Conservation (phyloP, 2,329 filamentous ascomycete species). For the Dryadomyces sulphureus region DNA sequence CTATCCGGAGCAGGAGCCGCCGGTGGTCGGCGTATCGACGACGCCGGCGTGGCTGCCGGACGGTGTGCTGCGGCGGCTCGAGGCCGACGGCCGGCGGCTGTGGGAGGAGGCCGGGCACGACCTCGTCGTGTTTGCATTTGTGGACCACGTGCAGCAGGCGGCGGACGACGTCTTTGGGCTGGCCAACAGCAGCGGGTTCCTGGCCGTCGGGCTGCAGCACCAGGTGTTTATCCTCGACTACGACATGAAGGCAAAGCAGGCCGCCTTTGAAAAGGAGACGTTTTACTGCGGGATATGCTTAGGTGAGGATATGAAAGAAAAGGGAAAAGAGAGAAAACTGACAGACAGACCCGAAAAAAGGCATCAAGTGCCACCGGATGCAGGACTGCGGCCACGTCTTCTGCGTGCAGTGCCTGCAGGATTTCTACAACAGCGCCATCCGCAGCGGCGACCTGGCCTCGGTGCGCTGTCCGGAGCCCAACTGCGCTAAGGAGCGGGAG, state of each 20-base stretch:
- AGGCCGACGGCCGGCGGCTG: slow-evolving; percentile 32
- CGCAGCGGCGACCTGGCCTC: slow-evolving; percentile 65
- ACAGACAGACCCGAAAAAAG: slow-evolving; percentile 69
- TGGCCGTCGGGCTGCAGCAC: slow-evolving; percentile 38
- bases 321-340: not conserved
- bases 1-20: slow-evolving; percentile 41
- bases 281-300: slow-evolving; percentile 83
- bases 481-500: slow-evolving; percentile 53
- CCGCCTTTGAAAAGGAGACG: slow-evolving; percentile 67
- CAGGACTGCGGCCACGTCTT: slow-evolving; percentile 81
- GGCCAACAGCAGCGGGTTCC: slow-evolving; percentile 28
- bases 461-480: slow-evolving; percentile 67
- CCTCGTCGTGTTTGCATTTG: slow-evolving; percentile 45
- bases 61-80: slow-evolving; percentile 31
- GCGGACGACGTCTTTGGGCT: slow-evolving; percentile 47
- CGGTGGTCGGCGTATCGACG: slow-evolving; percentile 34
- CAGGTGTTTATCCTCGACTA: slow-evolving; percentile 65
- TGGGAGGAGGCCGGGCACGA: slow-evolving; percentile 50
- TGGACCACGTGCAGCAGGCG: slow-evolving; percentile 46
- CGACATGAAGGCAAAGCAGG: slow-evolving; percentile 57
- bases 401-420: slow-evolving; percentile 71
- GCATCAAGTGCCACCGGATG: slow-evolving; percentile 65
- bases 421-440: slow-evolving; percentile 84
- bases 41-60: slow-evolving; percentile 41
- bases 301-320: slow-evolving; percentile 22